Base-by-base conservation (phyloP, 306 rosid species). In the Acacia acuminata region DNA sequence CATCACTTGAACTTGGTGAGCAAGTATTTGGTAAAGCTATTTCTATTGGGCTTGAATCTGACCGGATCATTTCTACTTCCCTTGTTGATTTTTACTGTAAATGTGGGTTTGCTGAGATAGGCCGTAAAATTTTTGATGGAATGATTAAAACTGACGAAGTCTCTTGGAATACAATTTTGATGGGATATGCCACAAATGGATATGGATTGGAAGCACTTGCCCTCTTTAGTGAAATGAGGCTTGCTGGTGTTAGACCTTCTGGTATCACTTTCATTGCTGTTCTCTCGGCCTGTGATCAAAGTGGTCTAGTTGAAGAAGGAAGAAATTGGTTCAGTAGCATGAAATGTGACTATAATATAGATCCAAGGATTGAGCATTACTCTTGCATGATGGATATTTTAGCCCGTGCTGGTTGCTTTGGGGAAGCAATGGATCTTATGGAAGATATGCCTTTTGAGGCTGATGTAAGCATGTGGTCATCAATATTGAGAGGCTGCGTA, bases 101-200 rank as follows among this genome's bases (percentile, higher is more conserved):
- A 85, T 94, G 97, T 77, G 98, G 98, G 73, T 82, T 94, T 79
- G 87, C 89, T 81, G 86, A 84, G 42, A 73, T 58, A 42, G 98
- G 91, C 40, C 79, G 71, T 27, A 87, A 84, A 80, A 63, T 90
- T 81, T 92, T 94, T 78, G 84, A 92, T 77, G 71, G 81, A 82
- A 87, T 88, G 91, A n/a, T 76, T 4, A 88, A 89, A 91, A 81
- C 73, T 27, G 91, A 92, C 71, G 93, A 87, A 85, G 91, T 92
- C 43, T 84, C 94, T 53, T 94, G 98, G 98, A 94, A 94, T 65
- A 79, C 97, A 32, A 89, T 94, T 92, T 71, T 94, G 83, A 92
- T 83, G 85, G 98, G 98, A 63, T 94, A 90, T 84, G 98, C 97
- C 9, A 85, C 94, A 84, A 94, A 92, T 87, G 98, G 98, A 78